Conservation (phyloP, 768 basidiomycete species). For the Leccinum imitatum region DNA sequence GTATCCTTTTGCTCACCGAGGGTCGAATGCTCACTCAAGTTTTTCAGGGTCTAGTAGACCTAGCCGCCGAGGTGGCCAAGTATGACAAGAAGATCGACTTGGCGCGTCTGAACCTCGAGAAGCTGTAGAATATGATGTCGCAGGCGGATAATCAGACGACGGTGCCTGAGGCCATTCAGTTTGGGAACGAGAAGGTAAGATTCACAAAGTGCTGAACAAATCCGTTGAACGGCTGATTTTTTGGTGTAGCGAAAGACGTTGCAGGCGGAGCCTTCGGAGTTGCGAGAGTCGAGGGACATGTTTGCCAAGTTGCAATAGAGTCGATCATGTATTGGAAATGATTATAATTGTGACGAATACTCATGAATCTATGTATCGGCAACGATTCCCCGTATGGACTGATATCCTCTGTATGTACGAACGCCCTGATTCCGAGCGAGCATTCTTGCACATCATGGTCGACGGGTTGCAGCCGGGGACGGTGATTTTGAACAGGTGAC, state of each 20-base stretch:
- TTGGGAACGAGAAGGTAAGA: too few relatives aligned
- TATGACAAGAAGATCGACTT: slow-evolving; percentile 43
- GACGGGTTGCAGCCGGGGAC: slow-evolving; percentile 85
- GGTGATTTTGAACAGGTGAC: slow-evolving; percentile 57
- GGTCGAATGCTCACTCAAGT: background rate
- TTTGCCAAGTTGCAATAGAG: slow-evolving; percentile 57
- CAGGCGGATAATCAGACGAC: too few relatives aligned
- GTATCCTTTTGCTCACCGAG: too few relatives aligned
- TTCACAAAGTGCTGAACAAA: too few relatives aligned
- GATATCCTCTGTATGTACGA: slow-evolving; percentile 90
- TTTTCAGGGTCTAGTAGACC: slow-evolving; percentile 83
- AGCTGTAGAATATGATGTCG: too few relatives aligned
- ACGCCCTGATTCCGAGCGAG: slow-evolving; percentile 60
- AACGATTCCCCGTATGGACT: slow-evolving; percentile 96
- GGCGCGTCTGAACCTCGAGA: too few relatives aligned
- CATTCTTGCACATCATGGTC: slow-evolving; percentile 56
- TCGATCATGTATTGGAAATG: too few relatives aligned
- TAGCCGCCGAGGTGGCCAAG: slow-evolving; percentile 85
- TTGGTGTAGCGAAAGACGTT: slow-evolving; percentile 35
- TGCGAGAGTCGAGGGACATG: slow-evolving; percentile 72
- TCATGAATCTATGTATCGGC: too few relatives aligned
- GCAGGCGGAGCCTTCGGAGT: slow-evolving; percentile 75
- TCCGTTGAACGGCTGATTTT: too few relatives aligned
- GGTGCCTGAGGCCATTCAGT: too few relatives aligned
- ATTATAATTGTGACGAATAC: too few relatives aligned